Percentiles rank a stretch among this genome's conserved stretches.
phyloP scores from a whole-genome alignment of 106 monocot genomes.

The Hemerocallis citrina region DNA sequence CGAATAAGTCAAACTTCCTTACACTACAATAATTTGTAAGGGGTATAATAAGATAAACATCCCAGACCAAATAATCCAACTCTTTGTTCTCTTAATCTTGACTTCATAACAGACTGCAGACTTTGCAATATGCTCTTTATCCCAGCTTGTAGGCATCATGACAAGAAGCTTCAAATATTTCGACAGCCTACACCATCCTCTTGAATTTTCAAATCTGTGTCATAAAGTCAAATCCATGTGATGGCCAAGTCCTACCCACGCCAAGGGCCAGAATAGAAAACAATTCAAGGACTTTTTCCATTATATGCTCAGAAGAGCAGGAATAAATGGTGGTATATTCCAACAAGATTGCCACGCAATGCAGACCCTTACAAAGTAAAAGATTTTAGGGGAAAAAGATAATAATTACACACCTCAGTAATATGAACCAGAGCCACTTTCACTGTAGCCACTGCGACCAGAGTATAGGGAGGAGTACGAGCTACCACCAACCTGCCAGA shows the following conservation, averaged over 20 bases:
- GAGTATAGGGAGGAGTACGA: constrained; percentile 79
- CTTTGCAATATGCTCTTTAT: constrained; percentile 3
- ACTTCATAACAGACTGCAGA: not conserved
- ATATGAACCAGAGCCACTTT: constrained; percentile 70
- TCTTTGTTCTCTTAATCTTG: not conserved
- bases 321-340: not conserved
- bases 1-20: not conserved
- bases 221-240: constrained; percentile 60
- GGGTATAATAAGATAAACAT: not conserved
- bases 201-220: constrained; percentile 38
- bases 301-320: not conserved
- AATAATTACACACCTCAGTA: constrained; percentile 59
- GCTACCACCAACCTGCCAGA: constrained; percentile 53
- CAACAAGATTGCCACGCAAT: not conserved
- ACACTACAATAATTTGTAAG: constrained; percentile 1
- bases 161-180: constrained; percentile 39
- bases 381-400: not conserved
- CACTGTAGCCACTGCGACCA: constrained; percentile 52
- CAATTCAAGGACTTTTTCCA: not conserved
- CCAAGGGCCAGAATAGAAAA: constrained; percentile 3
- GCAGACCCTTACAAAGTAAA: not conserved
- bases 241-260: constrained; percentile 20
- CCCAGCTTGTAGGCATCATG: constrained; percentile 44
- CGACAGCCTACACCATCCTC: constrained; percentile 53
- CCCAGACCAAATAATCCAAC: not conserved